Base-by-base conservation (phyloP, 495 filamentous ascomycete genomes). In the Haplographium delicatum region DNA sequence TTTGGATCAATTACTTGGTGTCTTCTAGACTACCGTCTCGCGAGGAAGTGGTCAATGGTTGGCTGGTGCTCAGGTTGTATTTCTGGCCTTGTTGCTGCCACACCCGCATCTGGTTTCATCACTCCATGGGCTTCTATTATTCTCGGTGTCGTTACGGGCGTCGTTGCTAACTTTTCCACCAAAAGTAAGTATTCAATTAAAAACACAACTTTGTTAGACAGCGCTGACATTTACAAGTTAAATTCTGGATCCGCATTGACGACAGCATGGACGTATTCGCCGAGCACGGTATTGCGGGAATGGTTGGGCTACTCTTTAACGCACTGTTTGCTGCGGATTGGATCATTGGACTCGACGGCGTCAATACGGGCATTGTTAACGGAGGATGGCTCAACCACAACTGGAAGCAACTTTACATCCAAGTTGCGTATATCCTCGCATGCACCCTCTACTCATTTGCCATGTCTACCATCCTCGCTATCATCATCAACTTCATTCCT, bases 31-130 rank as follows among this genome's bases (percentile, higher is more conserved):
- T 98, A 82, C 80, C 82, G 93, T 41, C 76, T 98, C 38, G 93
- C 94, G 39, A 83, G 84, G 66, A 98, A 98, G 74, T 97, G 93
- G 93, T 96, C 91, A 2, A 95, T 97, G 78, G 93, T 98, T 60
- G 93, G 93, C 46, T 96, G 93, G 87, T 98, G 93, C 69, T 98
- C 93, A 20, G 93, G 93, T 39, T 82, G 84, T 57, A 94, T 94
- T 65, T 89, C 86, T 0, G 88, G 88, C 42, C 81, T 94, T 23
- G 93, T 98, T 23, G 88, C 88, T 44, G 89, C 89, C 11, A 94
- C 88, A n/a, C 88, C 88, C 6, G 88, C 89, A 6, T 88, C 88
- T 22, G 88, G 88, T 46, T 87, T 81, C 69, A 86, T 97, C 63
- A 80, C 88, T 25, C 90, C 93, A 9, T 96, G 93, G 86, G 91